Evolutionary conservation across 2,329 filamentous ascomycete species (phyloP).

Genomic region (Colletotrichum orchidophilum): DNA sequence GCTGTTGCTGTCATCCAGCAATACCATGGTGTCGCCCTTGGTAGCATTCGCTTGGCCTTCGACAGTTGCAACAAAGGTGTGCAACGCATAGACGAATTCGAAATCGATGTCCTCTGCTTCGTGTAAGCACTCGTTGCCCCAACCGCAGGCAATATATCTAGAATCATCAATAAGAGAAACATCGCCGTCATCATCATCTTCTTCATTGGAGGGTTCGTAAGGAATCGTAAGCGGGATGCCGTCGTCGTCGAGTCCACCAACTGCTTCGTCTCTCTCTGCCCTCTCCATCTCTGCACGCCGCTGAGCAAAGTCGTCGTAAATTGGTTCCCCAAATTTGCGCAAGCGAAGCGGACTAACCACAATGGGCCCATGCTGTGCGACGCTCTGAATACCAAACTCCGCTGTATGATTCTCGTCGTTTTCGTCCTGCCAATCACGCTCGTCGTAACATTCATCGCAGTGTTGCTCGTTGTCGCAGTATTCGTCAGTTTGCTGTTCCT

Average conservation of each 20-base stretch:
- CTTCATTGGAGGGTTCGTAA: slow-evolving; percentile 51
- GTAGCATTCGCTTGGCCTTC: slow-evolving; percentile 98
- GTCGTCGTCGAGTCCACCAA: slow-evolving; percentile 35
- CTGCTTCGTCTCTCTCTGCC: slow-evolving; percentile 35
- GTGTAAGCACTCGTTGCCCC: slow-evolving; percentile 87
- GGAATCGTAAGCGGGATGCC: slow-evolving; percentile 51
- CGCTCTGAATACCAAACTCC: slow-evolving; percentile 10
- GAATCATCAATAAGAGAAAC: slow-evolving; percentile 66
- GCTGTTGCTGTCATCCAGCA: slow-evolving; percentile 98
- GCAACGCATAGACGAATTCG: slow-evolving; percentile 97
- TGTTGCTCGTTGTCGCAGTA: slow-evolving; percentile 39
- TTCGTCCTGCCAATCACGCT: slow-evolving; percentile 13
- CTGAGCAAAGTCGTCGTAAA: slow-evolving; percentile 12
- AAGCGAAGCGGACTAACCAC: slow-evolving; percentile 20
- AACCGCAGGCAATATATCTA: slow-evolving; percentile 76
- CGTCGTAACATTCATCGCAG: slow-evolving; percentile 30
- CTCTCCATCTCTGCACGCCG: slow-evolving; percentile 29
- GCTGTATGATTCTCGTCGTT: slow-evolving; percentile 16
- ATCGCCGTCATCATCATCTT: slow-evolving; percentile 69
- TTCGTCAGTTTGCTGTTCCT: slow-evolving; percentile 39
- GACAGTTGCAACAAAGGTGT: slow-evolving; percentile 97
- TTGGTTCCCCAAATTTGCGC: background rate
- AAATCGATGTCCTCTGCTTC: slow-evolving; percentile 98
- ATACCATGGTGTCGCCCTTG: slow-evolving; percentile 98
- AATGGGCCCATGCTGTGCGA: slow-evolving; percentile 22